Evolutionary conservation across 257 asterid genomes (phyloP).

Genomic region (Avicennia marina): DNA sequence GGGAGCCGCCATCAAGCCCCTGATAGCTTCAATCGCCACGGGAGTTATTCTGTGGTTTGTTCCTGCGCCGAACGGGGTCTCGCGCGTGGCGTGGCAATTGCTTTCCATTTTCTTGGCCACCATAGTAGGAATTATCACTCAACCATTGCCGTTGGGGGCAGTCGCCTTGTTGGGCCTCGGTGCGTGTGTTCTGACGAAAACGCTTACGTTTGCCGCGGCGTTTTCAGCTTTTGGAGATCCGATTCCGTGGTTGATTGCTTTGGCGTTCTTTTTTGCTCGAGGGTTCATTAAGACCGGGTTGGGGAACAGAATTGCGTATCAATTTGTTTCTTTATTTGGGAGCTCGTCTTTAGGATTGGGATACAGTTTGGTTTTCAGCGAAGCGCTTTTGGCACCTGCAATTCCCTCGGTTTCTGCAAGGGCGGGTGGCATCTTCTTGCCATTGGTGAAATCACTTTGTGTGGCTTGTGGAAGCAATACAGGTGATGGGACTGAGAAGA

Average conservation of each 20-base stretch:
- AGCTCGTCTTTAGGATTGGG: constrained; percentile 79
- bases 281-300: constrained; percentile 90
- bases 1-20: constrained; percentile 73
- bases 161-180: constrained; percentile 83
- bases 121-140: constrained; percentile 80
- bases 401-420: constrained; percentile 89
- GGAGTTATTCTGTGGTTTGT: constrained; percentile 68
- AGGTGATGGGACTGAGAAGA: constrained; percentile 83
- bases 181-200: constrained; percentile 70
- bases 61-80: constrained; percentile 71
- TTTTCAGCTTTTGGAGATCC: constrained; percentile 94
- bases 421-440: constrained; percentile 91
- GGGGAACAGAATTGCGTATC: constrained; percentile 85
- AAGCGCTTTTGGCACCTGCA: constrained; percentile 86
- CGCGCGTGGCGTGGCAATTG: constrained; percentile 73
- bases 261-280: constrained; percentile 84
- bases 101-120: constrained; percentile 82
- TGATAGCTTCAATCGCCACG: constrained; percentile 59
- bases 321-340: constrained; percentile 76
- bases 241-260: constrained; percentile 82
- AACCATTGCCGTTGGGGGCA: constrained; percentile 88
- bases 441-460: constrained; percentile 78
- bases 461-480: constrained; percentile 82
- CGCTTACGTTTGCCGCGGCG: constrained; percentile 78
- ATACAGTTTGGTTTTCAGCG: constrained; percentile 87